Base-by-base conservation (phyloP, 306 rosid genomes). In the Castanea crenata region DNA sequence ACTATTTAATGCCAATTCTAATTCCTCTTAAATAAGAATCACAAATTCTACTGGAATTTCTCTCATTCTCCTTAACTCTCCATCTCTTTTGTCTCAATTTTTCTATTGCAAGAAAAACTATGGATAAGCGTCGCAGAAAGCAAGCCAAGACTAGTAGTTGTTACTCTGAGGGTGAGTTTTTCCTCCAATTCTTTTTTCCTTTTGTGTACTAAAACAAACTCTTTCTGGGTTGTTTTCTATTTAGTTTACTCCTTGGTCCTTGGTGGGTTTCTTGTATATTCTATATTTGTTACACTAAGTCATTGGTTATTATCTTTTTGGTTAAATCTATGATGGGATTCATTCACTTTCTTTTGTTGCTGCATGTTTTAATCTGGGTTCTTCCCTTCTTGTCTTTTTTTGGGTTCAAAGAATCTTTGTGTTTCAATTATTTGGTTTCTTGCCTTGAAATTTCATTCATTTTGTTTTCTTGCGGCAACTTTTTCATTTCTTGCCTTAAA, bases 91-190 rank as follows among this genome's bases (percentile, higher is more conserved):
- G 20, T 52, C 44, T 44, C 19, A 64, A 27, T 31, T 35, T 69
- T 51, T 27, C 57, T 8, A 44, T 16, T 55, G 59, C 64, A 20
- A 41, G 41, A 41, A 61, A 35, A 58, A 46, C 71, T 13, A 79
- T 87, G 88, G 87, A 83, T 79, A 82, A 73, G 21, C 85, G 82
- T 79, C 69, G 80, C 49, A 76, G 81, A 79, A 82, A 79, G 76
- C 81, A 85, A 58, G 84, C 76, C 16, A 85, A 75, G 80, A 54
- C 34, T 34, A 67, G 74, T 75, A 67, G 56, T 14, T 81, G 73
- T 58, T 51, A 18, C 79, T 82, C 83, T 16, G 87, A 87, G 76
- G 91, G 91, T 79, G 56, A 80, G 29, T 15, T 61, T 56, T 56
- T 29, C 41, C 14, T 54, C 78, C 7, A 21, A 34, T 25, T 25